Evolutionary conservation across 2,329 filamentous ascomycete species (phyloP), one percentile per base, ranked within the genome.

Genomic region (Colletotrichum sidae): DNA sequence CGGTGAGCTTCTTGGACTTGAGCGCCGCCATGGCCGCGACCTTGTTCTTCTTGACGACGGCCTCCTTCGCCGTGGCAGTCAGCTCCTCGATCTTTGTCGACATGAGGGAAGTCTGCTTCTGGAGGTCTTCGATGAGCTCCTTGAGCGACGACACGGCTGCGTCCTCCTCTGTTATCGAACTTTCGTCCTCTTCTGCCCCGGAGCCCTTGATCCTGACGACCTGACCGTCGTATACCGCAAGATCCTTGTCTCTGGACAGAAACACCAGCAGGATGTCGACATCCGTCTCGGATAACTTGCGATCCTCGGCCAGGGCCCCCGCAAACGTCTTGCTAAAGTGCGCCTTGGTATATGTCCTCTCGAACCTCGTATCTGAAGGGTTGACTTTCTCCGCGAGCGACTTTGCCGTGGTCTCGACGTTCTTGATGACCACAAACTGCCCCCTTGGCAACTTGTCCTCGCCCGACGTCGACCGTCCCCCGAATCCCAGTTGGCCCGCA

Each of bases 71-170:
- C 6, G 86, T 85, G 2, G 78, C 72, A 38, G 85, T 83, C 5
- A 97, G 83, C 35, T 86, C 83, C 2, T 90, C 85, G 54, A 96
- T 83, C 67, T 93, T 90, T 9, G 80, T 80, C 55, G 84, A 86
- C 44, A 98, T 84, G 1, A 89, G 83, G 8, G 84, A 78, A 13
- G 93, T 90, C 67, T 97, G 88, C 17, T 89, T 86, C 67, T 91
- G 89, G 13, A 99, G 84, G 55, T 91, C 90, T 45, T 87, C 83
- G 35, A 94, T 90, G 10, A 97, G 84, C 34, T 92, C 88, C 72
- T 94, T 95, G 9, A 99, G 86, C 15, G 91, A 91, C 1, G 94
- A 94, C 68, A 97, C 92, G 1, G 92, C 91, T 5, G 83, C 81
- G 78, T 99, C 96, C 71, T 96, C 91, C 62, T 89, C 82, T 1